Evolutionary conservation across 2,329 filamentous ascomycete genomes (phyloP), one percentile per base, ranked within the genome.

Genomic region (Xylariaceae sp.): DNA sequence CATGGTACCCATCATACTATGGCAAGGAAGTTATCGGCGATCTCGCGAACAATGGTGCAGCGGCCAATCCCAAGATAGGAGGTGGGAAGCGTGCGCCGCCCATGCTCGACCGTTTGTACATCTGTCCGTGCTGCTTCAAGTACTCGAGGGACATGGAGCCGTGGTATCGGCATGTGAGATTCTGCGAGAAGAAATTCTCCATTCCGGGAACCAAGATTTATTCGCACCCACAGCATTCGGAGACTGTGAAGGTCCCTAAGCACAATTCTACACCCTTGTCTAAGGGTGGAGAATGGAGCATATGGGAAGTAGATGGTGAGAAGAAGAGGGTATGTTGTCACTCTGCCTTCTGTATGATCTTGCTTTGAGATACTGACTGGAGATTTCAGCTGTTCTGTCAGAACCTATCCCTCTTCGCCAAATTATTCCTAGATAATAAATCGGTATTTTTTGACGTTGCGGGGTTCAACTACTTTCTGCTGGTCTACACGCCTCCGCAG

Each of bases 391-490:
- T 97, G 35, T 97, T 96, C 73, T 92, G 91, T 67, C 94, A 97
- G 75, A 96, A 97, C 69, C 82, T 99, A 10, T 97, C 90, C 8
- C 86, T 99, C 51, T 97, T 97, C 73, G 92, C 92, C 34, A 99
- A 97, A 75, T 85, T 99, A 50, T 99, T 97, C 74, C 88, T 99
- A 65, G 92, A 97, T 74, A 96, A 95, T 71, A 99, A 99, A 72
- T 96, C 91, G 6, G 92, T 99, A 67, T 97, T 97, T 76, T 99
- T 96, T 78, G 94, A 99, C 71, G 92, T 97, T 51, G 86, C 87
- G 3, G 90, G 89, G 55, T 99, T 99, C 76, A 87, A 96, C 67
- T 99, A 96, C 79, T 97, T 96, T 73, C 83, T 96, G 3, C 85
- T 97, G 56, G 88, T 94, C 50, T 88, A 92, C 70, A 88, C 86